These are phyloP conservation scores for Capronia epimyces DNA, from an alignment of 2,329 filamentous ascomycete species.

Conservation along the genomic window DNA sequence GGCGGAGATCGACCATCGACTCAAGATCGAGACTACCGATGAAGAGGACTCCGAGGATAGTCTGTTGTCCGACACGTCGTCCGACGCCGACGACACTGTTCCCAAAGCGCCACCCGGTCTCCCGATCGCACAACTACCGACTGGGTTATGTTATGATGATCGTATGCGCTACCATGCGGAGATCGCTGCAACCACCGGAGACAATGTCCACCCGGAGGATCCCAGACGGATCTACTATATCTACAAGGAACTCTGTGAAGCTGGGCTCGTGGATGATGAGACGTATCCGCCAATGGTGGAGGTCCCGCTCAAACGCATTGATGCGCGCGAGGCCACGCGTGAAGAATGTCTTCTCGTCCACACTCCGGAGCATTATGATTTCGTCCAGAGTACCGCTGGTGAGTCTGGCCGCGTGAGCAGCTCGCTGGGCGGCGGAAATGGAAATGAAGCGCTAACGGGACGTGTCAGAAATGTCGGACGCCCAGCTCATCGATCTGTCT, in stretches of 20 bases:
- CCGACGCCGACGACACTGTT: conserved; percentile 32
- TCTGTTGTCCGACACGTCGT: conserved; percentile 19
- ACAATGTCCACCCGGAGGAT: conserved; percentile 88
- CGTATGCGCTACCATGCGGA: conserved; percentile 96
- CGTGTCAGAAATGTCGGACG: conserved; percentile 42
- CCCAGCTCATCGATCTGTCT: conserved; percentile 60
- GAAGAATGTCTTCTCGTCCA: conserved; percentile 80
- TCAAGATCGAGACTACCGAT: conserved; percentile 24
- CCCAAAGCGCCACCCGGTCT: conserved; percentile 38
- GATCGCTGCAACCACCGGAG: conserved; percentile 56
- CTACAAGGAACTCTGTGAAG: conserved; percentile 78
- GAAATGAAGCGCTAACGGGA: not conserved
- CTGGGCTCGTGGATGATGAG: conserved; percentile 67
- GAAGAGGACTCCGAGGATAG: conserved; percentile 22
- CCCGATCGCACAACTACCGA: conserved; percentile 53
- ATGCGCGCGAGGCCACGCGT: conserved; percentile 67
- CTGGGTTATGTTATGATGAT: conserved; percentile 82
- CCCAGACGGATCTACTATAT: conserved; percentile 88
- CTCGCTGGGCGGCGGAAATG: too few species aligned
- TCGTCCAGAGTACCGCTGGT: conserved; percentile 59
- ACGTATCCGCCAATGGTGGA: conserved; percentile 43
- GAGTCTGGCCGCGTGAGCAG: conserved; percentile 2
- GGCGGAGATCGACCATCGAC: conserved; percentile 11
- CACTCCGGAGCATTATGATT: conserved; percentile 67
- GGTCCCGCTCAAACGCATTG: conserved; percentile 62